Conservation (phyloP, 371 early-diverging fungal species). For the Polyrhizophydium stewartii region DNA sequence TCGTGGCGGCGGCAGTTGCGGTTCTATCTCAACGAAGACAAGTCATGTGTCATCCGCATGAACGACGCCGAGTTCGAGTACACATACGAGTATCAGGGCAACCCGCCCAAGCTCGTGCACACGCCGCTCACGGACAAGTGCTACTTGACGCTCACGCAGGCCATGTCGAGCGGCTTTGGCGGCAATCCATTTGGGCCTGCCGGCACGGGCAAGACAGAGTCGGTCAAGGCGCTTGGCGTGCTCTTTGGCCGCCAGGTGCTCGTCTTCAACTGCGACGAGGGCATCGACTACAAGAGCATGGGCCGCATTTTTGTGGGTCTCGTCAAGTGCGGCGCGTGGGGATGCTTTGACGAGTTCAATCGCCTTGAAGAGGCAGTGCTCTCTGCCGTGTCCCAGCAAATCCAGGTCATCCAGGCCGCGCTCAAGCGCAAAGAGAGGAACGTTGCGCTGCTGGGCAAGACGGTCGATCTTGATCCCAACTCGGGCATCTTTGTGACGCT, state of each 20-base stretch:
- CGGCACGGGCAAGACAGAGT: constrained; percentile 56
- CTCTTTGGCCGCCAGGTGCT: constrained; percentile 54
- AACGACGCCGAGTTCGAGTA: constrained; percentile 42
- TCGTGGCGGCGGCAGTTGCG: constrained; percentile 45
- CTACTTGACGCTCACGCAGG: constrained; percentile 49
- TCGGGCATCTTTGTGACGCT: constrained; percentile 62
- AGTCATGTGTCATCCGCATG: constrained; percentile 34
- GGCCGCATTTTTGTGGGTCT: constrained; percentile 51
- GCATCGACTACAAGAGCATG: constrained; percentile 54
- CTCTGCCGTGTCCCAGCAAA: constrained; percentile 51
- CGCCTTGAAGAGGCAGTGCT: constrained; percentile 51
- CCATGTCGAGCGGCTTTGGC: constrained; percentile 51
- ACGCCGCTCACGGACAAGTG: constrained; percentile 55
- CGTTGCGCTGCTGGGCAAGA: constrained; percentile 32
- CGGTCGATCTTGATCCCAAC: constrained; percentile 36
- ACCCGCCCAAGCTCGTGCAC: constrained; percentile 49
- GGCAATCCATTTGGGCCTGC: constrained; percentile 54
- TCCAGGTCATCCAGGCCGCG: constrained; percentile 50
- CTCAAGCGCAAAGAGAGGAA: constrained; percentile 26
- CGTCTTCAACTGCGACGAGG: constrained; percentile 56
- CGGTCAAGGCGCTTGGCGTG: constrained; percentile 48
- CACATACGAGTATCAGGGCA: constrained; percentile 55
- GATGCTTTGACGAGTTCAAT: constrained; percentile 71
- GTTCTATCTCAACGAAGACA: constrained; percentile 33
- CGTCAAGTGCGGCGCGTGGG: constrained; percentile 56